phyloP scores from a whole-genome alignment of 2,329 filamentous ascomycete species.

The Trichophaea hybrida region DNA sequence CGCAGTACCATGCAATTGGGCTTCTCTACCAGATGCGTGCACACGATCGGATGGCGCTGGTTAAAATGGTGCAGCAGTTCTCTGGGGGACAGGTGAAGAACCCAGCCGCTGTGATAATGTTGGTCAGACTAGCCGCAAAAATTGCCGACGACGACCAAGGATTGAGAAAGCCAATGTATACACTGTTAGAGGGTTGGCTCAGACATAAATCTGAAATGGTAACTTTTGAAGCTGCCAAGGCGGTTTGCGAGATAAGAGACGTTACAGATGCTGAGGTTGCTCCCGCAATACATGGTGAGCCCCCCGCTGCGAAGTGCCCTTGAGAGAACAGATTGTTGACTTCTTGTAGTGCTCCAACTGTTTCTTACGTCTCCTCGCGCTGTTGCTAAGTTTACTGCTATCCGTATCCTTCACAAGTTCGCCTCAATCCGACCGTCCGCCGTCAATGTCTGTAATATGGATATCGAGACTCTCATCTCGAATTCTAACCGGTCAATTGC shows the following conservation, averaged over 20 bases:
- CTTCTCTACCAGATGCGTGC: constrained; percentile 94
- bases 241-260: constrained; percentile 87
- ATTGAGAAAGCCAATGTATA: constrained; percentile 89
- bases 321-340: not conserved
- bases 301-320: not conserved
- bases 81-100: constrained; percentile 78
- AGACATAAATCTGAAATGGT: constrained; percentile 99
- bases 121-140: constrained; percentile 84
- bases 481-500: constrained; percentile 96
- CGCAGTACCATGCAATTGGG: constrained; percentile 96
- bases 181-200: constrained; percentile 88
- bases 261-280: constrained; percentile 82
- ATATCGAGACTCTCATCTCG: constrained; percentile 91
- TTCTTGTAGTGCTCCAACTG: constrained; percentile 61
- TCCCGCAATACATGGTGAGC: constrained; percentile 60
- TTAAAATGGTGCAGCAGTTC: constrained; percentile 99
- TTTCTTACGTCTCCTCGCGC: constrained; percentile 92
- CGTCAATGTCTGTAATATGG: constrained; percentile 86
- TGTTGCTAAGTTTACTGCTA: constrained; percentile 93
- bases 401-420: constrained; percentile 90
- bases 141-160: constrained; percentile 84
- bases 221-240: constrained; percentile 97
- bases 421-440: constrained; percentile 91
- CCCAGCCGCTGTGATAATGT: constrained; percentile 78
- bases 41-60: constrained; percentile 93